Evolutionary conservation across 306 rosid genomes (phyloP), one percentile per base, ranked within the genome.

Genomic region (Leucaena leucocephala): DNA sequence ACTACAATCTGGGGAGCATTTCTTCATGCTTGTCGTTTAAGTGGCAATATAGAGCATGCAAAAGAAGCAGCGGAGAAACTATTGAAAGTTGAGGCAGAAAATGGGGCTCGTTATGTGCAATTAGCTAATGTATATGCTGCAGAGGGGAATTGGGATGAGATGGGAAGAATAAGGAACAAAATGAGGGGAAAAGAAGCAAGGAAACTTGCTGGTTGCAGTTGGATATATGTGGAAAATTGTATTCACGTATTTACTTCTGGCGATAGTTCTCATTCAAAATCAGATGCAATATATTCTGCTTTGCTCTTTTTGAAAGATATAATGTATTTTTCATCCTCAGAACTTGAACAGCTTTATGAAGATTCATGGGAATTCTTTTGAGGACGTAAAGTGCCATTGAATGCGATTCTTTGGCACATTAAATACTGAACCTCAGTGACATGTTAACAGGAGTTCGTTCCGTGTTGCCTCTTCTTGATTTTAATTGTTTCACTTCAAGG

Each of bases 131-230:
- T 80, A 45, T 91, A 91, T 84, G 96, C 96, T 70, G 83, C 96
- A 49, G 89, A 83, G 42, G 96, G 92, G 58, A 85, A 87, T 55
- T 93, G 97, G 97, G 85, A 83, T 75, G 96, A 89, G 80, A 87
- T 89, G 95, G 91, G 92, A 76, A 89, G 91, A 84, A 85, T 93
- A 85, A 85, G 97, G 85, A 88, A 86, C 86, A 86, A 87, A 82
- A 93, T 93, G 96, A 93, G 89, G 85, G 89, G 86, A 43, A 86
- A 82, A 61, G 92, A 91, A 81, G 87, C 71, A 67, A 93, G 84
- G 82, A 93, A 89, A 86, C 73, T 84, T 63, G 86, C 85, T 82
- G 94, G 97, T 72, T 93, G 94, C 67, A 91, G 94, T 83, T 91
- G 97, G 97, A 76, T 93, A 76, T 88, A 81, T 38, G 88, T 88